Evolutionary conservation across 2,329 filamentous ascomycete genomes (phyloP).

Genomic region (Alternaria ventricosa): DNA sequence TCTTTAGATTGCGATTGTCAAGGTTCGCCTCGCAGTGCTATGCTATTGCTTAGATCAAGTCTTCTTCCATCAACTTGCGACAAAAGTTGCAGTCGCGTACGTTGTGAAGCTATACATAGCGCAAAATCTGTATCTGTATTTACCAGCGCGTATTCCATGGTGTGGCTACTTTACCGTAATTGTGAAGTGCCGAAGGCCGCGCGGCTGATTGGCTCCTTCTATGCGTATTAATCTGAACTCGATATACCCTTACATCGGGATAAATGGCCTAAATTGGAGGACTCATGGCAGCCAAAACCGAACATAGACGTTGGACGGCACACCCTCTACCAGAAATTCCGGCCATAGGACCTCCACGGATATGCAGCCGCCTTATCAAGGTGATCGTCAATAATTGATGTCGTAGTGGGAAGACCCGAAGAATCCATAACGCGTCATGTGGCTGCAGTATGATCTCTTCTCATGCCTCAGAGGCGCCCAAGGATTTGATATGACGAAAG

Average conservation of each 20-base stretch:
- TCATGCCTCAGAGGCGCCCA: background rate
- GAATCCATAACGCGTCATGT: slow-evolving; percentile 12
- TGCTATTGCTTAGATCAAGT: background rate
- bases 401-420: background rate
- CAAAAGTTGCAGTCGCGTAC: slow-evolving; percentile 1
- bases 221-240: slow-evolving; percentile 28
- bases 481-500: slow-evolving; percentile 6
- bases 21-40: slow-evolving; percentile 19
- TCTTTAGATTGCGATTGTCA: slow-evolving; percentile 13
- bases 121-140: slow-evolving; percentile 1
- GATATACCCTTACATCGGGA: slow-evolving; percentile 18
- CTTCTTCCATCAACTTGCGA: slow-evolving; percentile 12
- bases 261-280: slow-evolving; percentile 18
- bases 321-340: background rate
- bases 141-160: slow-evolving; percentile 9
- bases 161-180: slow-evolving; percentile 29
- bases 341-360: background rate
- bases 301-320: background rate
- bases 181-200: slow-evolving; percentile 6
- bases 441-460: slow-evolving; percentile 3
- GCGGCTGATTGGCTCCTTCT: slow-evolving; percentile 26
- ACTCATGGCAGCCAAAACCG: background rate
- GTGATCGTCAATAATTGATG: background rate
- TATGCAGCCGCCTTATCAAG: background rate
- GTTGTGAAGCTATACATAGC: slow-evolving; percentile 23